These are phyloP conservation scores for Phytophthora meadii DNA, from an alignment of 352 stramenopile species.

Conservation along the genomic window DNA sequence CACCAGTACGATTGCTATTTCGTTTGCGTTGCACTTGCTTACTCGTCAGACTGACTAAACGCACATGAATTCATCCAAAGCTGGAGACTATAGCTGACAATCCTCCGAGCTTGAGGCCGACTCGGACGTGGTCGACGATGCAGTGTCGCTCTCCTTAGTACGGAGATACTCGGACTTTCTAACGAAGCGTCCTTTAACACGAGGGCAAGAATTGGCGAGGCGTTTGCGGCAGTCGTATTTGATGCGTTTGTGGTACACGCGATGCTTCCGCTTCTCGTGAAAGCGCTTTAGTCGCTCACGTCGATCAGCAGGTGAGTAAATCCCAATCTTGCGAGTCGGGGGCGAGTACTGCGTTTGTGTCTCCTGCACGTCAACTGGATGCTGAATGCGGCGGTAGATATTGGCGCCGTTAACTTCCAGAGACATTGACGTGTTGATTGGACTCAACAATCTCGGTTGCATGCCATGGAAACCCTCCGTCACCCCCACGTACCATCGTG, in stretches of 20 bases:
- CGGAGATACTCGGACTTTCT: conserved; percentile 35
- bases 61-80: conserved; percentile 14
- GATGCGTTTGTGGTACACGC: conserved; percentile 75
- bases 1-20: neutral
- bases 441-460: conserved; percentile 14
- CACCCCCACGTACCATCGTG: conserved; percentile 13
- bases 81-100: conserved; percentile 1
- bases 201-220: conserved; percentile 70
- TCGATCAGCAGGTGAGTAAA: conserved; percentile 62
- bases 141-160: conserved; percentile 14
- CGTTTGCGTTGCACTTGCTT: conserved; percentile 1
- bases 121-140: conserved; percentile 4
- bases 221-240: conserved; percentile 80
- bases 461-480: conserved; percentile 31
- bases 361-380: conserved; percentile 14
- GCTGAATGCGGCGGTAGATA: conserved; percentile 3
- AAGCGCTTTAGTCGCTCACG: conserved; percentile 68
- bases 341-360: neutral
- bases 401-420: conserved; percentile 1
- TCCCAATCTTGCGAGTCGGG: conserved; percentile 57
- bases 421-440: neutral
- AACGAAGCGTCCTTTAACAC: conserved; percentile 79
- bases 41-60: conserved; percentile 16
- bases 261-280: conserved; percentile 75
- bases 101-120: conserved; percentile 20